Base-by-base conservation (phyloP, 768 basidiomycete species). In the Suillus discolor region DNA sequence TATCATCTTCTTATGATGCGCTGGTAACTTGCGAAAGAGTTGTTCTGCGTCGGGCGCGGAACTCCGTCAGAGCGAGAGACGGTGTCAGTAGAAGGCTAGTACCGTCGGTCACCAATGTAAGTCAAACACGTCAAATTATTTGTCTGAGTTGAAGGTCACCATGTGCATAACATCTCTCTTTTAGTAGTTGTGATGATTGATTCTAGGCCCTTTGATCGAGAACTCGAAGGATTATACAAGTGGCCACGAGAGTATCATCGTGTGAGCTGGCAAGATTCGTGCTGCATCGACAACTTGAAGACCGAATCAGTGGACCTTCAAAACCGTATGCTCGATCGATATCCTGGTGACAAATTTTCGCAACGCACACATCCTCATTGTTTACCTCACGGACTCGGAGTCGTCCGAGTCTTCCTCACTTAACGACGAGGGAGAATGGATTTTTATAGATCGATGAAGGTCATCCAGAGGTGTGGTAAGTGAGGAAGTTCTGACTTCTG, bases 11-110 rank as follows among this genome's bases (percentile, higher is more conserved):
- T 54, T n/a, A 36, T 55, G 36, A 36, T 55, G 20, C 31, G 34
- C 20, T 55, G 54, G 31, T 36, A 55, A 36, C 31, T 31, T 55
- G 54, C 31, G 20, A 34, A 55, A 31, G 20, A 55, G 20, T 11
- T n/a, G 20, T 55, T 34, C 34, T 36, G 31, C 54, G 54, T 36
- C 54, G 54, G 54, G 54, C 34, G 12, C 54, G 54, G 54, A 55
- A 38, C 34, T n/a, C 54, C 54, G 54, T 7, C 31, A n/a, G 34
- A 55, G 31, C 54, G 4, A 55, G 54, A 55, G 20, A 38, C 12
- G 20, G 54, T 4, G 34, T 13, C 20, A 13, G 20, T 55, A 55
- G 54, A n/a, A 18, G 54, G 18, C 54, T 28, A 54, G 15, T 8
- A 54, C 11, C 2, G 11, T 6, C 20, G 34, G 54, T 34, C 34